Base-by-base conservation (phyloP, 2,329 filamentous ascomycete genomes). In the Sarocladium brachiariae region DNA sequence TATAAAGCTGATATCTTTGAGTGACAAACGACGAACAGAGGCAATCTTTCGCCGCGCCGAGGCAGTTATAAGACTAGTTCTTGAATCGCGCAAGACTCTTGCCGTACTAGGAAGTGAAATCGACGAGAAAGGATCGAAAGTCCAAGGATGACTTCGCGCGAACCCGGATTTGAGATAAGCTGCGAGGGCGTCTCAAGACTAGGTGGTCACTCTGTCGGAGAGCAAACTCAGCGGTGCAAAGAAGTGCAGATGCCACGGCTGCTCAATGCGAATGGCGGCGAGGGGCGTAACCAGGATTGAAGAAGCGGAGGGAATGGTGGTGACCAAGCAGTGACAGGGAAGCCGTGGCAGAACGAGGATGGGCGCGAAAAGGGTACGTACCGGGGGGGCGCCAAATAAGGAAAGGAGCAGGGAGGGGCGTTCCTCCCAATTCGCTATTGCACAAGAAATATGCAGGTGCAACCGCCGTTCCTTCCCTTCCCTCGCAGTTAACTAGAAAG, bases 341-440 rank as follows among this genome's bases (percentile, higher is more conserved):
- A 23, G 6, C 11, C 25, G 11, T 9, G 43, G 25, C 21, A 34
- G 30, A 11, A n/a, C 30, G 31, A 49, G 31, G 46, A 37, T 49
- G 46, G 46, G 46, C 46, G 46, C 46, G 46, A 49, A 49, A 49
- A 49, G 33, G 46, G 46, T 49, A 49, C 46, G 46, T 49, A 49
- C 46, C 46, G 21, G 21, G n/a, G n/a, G n/a, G 46, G 46, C 19
- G 46, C 46, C 46, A 37, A 37, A 49, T 49, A 31, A 37, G 46
- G 46, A 49, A 49, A 37, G 46, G 46, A 49, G 18, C 18, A 49
- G 46, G 31, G 46, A 49, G 46, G 46, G 46, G 43, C 43, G 43
- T 33, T 47, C 43, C 43, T 47, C 16, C n/a, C 43, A 47, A 47
- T 47, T 47, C 43, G 43, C 43, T 31, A 21, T 25, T 47, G 43